Percentiles rank a stretch among this genome's conserved stretches.
Conservation (phyloP, 176 grass and related monocot genomes). For the Triticum timopheevii region DNA sequence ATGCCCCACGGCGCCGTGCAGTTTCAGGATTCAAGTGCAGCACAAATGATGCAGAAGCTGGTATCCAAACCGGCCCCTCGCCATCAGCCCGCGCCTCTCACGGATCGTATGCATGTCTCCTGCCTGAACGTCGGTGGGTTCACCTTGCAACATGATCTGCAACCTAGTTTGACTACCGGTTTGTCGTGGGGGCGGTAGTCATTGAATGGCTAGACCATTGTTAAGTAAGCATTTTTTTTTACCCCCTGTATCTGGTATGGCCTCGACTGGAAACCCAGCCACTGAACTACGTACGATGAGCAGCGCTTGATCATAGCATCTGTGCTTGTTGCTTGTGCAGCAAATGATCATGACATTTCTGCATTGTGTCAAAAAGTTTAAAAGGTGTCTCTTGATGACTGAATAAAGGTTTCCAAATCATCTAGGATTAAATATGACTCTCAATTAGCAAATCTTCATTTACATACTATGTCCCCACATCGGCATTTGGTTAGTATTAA, state of each 20-base stretch:
- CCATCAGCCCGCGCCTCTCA: conserved; percentile 24
- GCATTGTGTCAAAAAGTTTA: background rate
- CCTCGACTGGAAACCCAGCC: background rate
- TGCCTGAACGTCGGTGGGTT: conserved; percentile 75
- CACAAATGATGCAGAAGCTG: conserved; percentile 33
- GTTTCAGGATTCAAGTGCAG: conserved; percentile 35
- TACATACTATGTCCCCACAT: background rate
- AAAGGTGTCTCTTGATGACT: background rate
- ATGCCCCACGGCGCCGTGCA: background rate
- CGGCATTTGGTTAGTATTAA: background rate
- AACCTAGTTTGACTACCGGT: conserved; percentile 28
- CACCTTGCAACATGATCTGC: conserved; percentile 28
- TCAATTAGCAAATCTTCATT: background rate
- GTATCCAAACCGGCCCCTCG: conserved; percentile 20
- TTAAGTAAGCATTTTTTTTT: conserved; percentile 31
- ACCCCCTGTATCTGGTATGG: background rate
- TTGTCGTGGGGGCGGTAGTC: conserved; percentile 12
- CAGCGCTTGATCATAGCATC: background rate
- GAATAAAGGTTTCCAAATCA: background rate
- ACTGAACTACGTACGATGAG: conserved; percentile 11
- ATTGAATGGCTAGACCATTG: conserved; percentile 22
- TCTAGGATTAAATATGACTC: background rate
- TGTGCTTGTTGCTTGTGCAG: background rate
- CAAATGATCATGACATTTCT: background rate
- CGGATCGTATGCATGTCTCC: conserved; percentile 43